phyloP scores from a whole-genome alignment of 352 stramenopile species.

The Pythium myriotylum region DNA sequence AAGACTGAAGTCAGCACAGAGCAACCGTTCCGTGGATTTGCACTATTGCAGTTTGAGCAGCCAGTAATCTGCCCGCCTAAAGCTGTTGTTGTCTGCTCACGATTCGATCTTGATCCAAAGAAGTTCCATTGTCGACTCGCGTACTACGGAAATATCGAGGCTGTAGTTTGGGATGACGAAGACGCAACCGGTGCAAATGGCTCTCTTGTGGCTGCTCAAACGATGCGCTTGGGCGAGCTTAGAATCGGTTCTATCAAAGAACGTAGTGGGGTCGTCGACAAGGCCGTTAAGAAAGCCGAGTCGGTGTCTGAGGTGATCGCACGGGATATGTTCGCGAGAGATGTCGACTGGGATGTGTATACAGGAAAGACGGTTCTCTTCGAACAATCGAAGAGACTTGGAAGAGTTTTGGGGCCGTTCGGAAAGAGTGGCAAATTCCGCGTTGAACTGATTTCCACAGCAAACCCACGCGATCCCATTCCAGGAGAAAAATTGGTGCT shows the following conservation, averaged over 20 bases:
- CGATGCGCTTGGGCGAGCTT: constrained; percentile 34
- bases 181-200: not conserved
- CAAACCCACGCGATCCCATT: constrained; percentile 13
- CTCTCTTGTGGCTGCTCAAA: not conserved
- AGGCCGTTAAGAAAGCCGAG: constrained; percentile 26
- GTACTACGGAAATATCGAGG: constrained; percentile 63
- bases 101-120: constrained; percentile 71
- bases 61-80: constrained; percentile 55
- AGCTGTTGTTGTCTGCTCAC: constrained; percentile 69
- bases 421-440: constrained; percentile 84
- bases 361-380: constrained; percentile 52
- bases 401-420: constrained; percentile 69
- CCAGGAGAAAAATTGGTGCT: constrained; percentile 53
- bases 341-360: constrained; percentile 75
- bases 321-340: constrained; percentile 78
- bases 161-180: constrained; percentile 34
- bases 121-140: constrained; percentile 64
- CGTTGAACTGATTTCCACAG: constrained; percentile 36
- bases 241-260: constrained; percentile 69
- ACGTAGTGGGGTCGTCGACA: constrained; percentile 64
- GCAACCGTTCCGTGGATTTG: constrained; percentile 33
- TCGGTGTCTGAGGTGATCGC: constrained; percentile 44
- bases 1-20: constrained; percentile 2
- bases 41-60: constrained; percentile 72
- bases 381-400: constrained; percentile 35